These are phyloP conservation scores for Aurantiochytrium sp. DNA, from an alignment of 108 stramenopile genomes.

Conservation along the genomic window DNA sequence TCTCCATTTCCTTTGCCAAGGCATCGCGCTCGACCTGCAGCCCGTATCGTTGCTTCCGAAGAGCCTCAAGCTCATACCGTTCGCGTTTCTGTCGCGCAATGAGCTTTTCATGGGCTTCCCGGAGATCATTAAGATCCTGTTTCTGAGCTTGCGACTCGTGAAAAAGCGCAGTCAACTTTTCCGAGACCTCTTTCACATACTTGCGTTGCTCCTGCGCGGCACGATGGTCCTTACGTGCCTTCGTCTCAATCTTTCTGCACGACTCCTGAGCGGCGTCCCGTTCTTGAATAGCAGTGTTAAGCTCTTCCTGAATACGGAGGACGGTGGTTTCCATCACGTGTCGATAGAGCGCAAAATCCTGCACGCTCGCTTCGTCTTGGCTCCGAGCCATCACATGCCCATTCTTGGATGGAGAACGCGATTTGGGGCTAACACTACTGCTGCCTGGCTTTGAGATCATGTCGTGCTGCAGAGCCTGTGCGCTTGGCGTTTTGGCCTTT, in stretches of 20 bases:
- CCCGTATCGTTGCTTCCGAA: neutral
- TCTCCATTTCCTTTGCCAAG: neutral
- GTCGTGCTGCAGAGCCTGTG: too few species aligned
- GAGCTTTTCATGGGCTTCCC: neutral
- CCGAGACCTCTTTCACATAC: neutral
- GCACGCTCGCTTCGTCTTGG: neutral
- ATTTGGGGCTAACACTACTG: neutral
- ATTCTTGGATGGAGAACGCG: neutral
- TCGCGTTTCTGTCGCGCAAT: neutral
- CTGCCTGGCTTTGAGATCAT: too few species aligned
- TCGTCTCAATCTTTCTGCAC: neutral
- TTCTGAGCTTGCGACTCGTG: neutral
- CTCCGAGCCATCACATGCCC: neutral
- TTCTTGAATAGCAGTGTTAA: neutral
- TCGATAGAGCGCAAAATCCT: neutral
- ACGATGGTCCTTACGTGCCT: neutral
- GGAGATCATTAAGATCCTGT: neutral
- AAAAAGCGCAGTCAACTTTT: neutral
- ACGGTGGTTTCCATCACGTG: slow-evolving; percentile 4
- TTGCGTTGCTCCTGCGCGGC: neutral
- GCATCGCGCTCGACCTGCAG: neutral
- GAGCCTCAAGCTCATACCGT: neutral
- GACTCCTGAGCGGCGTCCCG: neutral
- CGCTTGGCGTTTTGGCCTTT: too few species aligned
- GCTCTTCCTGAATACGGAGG: neutral